Evolutionary conservation across 1,284 basidiomycete genomes (phyloP).

Genomic region (Leccinum proximum): DNA sequence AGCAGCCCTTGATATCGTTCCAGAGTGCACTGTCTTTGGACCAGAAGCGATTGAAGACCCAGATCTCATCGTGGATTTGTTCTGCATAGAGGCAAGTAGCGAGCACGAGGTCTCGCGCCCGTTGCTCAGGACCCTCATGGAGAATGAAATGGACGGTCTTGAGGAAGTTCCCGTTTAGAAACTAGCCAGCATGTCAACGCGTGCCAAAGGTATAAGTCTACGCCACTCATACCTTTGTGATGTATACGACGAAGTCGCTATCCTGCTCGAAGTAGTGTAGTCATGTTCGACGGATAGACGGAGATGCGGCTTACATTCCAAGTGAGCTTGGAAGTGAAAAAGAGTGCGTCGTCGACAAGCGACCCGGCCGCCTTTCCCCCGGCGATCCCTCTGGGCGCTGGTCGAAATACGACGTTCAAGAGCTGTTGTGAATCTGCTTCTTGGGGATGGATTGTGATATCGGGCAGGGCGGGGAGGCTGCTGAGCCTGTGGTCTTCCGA

Average conservation of each 20-base stretch:
- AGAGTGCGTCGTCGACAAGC: constrained; percentile 47
- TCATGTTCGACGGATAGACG: neutral
- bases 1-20: constrained; percentile 66
- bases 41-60: constrained; percentile 76
- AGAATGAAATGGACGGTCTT: constrained; percentile 47
- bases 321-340: constrained; percentile 50
- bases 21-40: constrained; percentile 60
- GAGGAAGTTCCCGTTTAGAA: constrained; percentile 35
- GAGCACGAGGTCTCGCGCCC: constrained; percentile 51
- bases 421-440: constrained; percentile 39
- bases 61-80: constrained; percentile 63
- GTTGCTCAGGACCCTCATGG: constrained; percentile 56
- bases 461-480: constrained; percentile 52
- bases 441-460: constrained; percentile 38
- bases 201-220: neutral
- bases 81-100: constrained; percentile 49
- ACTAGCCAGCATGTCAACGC: constrained; percentile 36
- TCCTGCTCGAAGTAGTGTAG: constrained; percentile 29
- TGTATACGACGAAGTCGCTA: constrained; percentile 46
- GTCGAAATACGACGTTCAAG: constrained; percentile 45
- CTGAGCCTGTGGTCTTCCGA: constrained; percentile 45
- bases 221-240: constrained; percentile 32
- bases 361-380: constrained; percentile 43
- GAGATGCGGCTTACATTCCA: constrained; percentile 50
- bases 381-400: constrained; percentile 39